A percentile compares a stretch with the other conserved stretches of the same genome.
These are phyloP conservation scores for Linum lewisii DNA, from an alignment of 345 rosid species.

Conservation along the genomic window DNA sequence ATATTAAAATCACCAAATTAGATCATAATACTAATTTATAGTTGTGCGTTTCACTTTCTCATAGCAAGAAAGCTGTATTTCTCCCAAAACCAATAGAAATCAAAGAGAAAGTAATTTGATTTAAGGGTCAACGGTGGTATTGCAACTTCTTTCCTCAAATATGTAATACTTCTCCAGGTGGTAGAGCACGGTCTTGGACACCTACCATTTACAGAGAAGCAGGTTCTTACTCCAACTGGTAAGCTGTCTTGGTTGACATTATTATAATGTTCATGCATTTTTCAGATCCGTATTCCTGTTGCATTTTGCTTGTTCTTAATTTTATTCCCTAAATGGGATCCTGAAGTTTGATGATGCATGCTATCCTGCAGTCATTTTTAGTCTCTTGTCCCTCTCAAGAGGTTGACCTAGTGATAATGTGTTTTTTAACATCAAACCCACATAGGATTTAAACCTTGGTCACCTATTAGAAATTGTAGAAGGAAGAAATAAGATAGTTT, in stretches of 20 bases:
- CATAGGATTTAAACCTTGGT: not conserved
- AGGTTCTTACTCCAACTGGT: constrained; percentile 96
- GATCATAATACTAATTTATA: too few species aligned
- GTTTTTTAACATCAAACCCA: not conserved
- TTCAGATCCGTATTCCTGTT: not conserved
- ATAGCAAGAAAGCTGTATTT: not conserved
- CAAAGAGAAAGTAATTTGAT: not conserved
- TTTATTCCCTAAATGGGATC: not conserved
- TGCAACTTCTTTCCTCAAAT: not conserved
- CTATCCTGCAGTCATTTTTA: not conserved
- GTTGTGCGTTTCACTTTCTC: not conserved
- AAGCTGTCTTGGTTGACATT: constrained; percentile 21
- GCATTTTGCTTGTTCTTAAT: not conserved
- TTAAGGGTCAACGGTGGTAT: not conserved
- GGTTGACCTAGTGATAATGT: not conserved
- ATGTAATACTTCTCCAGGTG: constrained; percentile 41
- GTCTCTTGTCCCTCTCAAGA: not conserved
- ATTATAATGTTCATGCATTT: not conserved
- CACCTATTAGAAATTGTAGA: too few species aligned
- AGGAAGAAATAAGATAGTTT: too few species aligned
- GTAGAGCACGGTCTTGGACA: constrained; percentile 98
- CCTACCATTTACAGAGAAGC: constrained; percentile 95
- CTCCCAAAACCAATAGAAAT: not conserved
- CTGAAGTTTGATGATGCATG: not conserved
- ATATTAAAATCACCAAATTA: too few species aligned